Percentiles rank a stretch among this genome's conserved stretches.
Evolutionary conservation across 2,329 filamentous ascomycete genomes (phyloP).

Genomic region (Tolypocladium album): DNA sequence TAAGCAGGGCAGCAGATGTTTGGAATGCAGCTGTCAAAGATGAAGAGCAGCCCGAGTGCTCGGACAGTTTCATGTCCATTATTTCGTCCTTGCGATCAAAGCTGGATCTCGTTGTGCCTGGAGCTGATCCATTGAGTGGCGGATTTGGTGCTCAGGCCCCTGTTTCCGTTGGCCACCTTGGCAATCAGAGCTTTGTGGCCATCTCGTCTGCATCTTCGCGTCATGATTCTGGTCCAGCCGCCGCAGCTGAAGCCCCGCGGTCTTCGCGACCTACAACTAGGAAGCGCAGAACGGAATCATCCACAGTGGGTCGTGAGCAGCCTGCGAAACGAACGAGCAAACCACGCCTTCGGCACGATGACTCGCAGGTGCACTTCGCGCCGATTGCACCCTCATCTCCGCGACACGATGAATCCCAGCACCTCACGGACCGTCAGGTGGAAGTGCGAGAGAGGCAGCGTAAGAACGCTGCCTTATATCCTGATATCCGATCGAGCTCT

Average conservation of each 20-base stretch:
- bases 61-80: conserved; percentile 49
- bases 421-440: conserved; percentile 68
- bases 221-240: conserved; percentile 8
- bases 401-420: conserved; percentile 51
- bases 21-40: conserved; percentile 66
- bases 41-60: conserved; percentile 50
- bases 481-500: conserved; percentile 50
- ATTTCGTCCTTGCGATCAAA: conserved; percentile 50
- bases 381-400: conserved; percentile 51
- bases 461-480: conserved; percentile 55
- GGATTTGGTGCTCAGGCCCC: conserved; percentile 27
- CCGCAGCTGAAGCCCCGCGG: conserved; percentile 6
- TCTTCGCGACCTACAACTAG: conserved; percentile 12
- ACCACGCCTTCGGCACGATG: conserved; percentile 58
- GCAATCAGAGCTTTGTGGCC: conserved; percentile 27
- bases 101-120: conserved; percentile 35
- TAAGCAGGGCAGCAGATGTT: conserved; percentile 33
- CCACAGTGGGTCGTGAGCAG: conserved; percentile 14
- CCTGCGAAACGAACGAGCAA: conserved; percentile 22
- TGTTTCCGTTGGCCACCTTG: conserved; percentile 37
- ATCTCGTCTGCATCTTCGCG: conserved; percentile 19
- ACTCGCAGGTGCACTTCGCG: conserved; percentile 74
- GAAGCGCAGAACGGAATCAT: conserved; percentile 17
- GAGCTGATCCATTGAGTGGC: conserved; percentile 26
- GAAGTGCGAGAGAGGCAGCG: conserved; percentile 67